Base-by-base conservation (phyloP, 2,329 filamentous ascomycete genomes). In the Hirsutella minnesotensis region DNA sequence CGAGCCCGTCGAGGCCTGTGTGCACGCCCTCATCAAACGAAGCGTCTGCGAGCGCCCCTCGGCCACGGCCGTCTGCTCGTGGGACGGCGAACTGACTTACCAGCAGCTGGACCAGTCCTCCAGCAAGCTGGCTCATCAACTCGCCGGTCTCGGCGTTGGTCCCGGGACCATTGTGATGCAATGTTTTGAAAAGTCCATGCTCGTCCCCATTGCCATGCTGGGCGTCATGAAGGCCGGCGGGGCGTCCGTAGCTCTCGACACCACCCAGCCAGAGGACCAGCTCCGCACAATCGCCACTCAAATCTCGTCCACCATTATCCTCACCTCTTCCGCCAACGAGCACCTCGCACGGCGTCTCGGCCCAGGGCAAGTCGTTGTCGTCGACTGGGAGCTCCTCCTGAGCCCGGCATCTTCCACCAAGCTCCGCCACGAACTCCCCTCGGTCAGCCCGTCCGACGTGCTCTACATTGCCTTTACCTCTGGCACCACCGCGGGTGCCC, bases 381-480 rank as follows among this genome's bases (percentile, higher is more conserved):
- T 48, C 18, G 36, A 39, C 12, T 34, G 35, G 4, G 39, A 43
- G 20, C 16, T 35, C 10, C 20, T 49, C 3, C 10, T 21, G 33
- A 22, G 13, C 30, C 34, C 19, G 13, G 19, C 21, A 15, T 20
- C 5, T 15, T 8, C 22, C 13, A 12, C 15, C 8, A 36, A 33
- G 9, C 18, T 10, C 9, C 22, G 20, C 12, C 30, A 12, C 16
- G 38, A 20, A 15, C 42, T 50, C 2, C 48, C 48, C 1, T 40
- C 42, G n/a, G 42, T 46, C n/a, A 27, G 35, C 16, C 44, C 49
- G 9, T 45, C 42, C 2, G 43, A 47, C 24, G 29, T 44, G 4
- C 24, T 51, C n/a, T 44, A 44, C 16, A 66, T 72, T 47, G 67
- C 72, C 51, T 74, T 73, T 49, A 73, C 71, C n/a, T 73, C 69